Percentiles rank a stretch among this genome's conserved stretches.
phyloP scores from a whole-genome alignment of 106 monocot species.

The Dioscorea zingiberensis region DNA sequence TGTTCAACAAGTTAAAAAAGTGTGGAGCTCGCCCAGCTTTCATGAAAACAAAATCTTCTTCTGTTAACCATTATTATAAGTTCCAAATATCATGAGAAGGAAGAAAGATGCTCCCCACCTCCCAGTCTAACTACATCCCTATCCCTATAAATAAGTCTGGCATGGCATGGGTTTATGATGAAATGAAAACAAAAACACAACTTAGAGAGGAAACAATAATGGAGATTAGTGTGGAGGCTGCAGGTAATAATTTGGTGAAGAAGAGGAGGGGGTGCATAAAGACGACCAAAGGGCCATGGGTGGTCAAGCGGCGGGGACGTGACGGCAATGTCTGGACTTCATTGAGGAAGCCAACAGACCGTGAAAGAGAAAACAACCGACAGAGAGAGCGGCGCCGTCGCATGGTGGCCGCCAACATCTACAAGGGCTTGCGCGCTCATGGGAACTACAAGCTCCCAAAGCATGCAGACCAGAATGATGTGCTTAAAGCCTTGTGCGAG shows the following conservation, averaged over 20 bases:
- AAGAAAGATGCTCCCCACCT: too few species aligned
- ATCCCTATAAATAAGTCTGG: too few species aligned
- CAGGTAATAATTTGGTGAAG: not conserved
- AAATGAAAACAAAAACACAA: too few species aligned
- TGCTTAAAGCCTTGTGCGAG: constrained; percentile 37
- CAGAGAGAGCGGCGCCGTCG: constrained; percentile 33
- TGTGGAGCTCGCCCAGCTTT: too few species aligned
- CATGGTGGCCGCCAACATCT: constrained; percentile 38
- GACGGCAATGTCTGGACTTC: not conserved
- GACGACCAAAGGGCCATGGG: not conserved
- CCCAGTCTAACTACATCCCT: too few species aligned
- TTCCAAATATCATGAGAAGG: too few species aligned
- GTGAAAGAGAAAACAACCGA: constrained; percentile 45
- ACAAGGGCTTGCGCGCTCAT: constrained; percentile 23
- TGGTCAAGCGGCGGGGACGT: not conserved
- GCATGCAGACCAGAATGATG: constrained; percentile 46
- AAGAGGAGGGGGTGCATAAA: not conserved
- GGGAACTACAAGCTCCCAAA: constrained; percentile 38
- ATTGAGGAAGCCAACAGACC: constrained; percentile 32
- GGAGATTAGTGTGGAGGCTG: not conserved
- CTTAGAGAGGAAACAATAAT: not conserved
- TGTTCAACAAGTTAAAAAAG: too few species aligned
- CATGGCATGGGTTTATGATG: too few species aligned
- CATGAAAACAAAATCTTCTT: too few species aligned
- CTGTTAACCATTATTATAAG: too few species aligned